phyloP scores from a whole-genome alignment of 305 asterid genomes.

The Fraxinus dipetala region DNA sequence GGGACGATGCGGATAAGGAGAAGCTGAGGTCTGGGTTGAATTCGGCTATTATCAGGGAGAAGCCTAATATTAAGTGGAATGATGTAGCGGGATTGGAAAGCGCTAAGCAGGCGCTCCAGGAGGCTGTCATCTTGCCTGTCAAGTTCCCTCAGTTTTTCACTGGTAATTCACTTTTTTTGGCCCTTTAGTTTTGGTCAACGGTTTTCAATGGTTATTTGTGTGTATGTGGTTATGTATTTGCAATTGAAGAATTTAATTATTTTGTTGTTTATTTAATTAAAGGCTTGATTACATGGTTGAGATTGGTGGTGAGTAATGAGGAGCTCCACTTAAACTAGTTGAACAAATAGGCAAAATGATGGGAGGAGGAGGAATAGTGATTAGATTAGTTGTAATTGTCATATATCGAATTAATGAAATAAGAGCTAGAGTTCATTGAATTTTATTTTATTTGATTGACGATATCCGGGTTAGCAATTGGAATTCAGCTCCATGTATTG shows the following conservation, averaged over 20 bases:
- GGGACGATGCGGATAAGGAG: not conserved
- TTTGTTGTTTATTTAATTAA: not conserved
- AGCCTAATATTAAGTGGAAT: not conserved
- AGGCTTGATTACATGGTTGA: not conserved
- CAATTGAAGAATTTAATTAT: not conserved
- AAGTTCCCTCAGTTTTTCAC: not conserved
- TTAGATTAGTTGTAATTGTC: not conserved
- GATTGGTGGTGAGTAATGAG: not conserved
- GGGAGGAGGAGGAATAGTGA: not conserved
- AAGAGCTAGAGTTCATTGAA: not conserved
- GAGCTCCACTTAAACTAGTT: not conserved
- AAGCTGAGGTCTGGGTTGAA: slow-evolving; percentile 4
- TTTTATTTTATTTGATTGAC: not conserved
- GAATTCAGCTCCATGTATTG: not conserved
- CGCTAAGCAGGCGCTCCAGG: not conserved
- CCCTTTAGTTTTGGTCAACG: not conserved
- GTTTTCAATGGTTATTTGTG: not conserved
- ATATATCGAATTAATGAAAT: not conserved
- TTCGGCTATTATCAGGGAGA: not conserved
- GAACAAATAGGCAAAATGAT: not conserved
- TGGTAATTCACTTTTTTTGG: not conserved
- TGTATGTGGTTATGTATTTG: not conserved
- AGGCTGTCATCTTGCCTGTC: not conserved
- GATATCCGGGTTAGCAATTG: not conserved
- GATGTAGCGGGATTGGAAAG: slow-evolving; percentile 15